These are phyloP conservation scores for Salix brachista DNA, from an alignment of 345 rosid genomes.

Conservation along the genomic window DNA sequence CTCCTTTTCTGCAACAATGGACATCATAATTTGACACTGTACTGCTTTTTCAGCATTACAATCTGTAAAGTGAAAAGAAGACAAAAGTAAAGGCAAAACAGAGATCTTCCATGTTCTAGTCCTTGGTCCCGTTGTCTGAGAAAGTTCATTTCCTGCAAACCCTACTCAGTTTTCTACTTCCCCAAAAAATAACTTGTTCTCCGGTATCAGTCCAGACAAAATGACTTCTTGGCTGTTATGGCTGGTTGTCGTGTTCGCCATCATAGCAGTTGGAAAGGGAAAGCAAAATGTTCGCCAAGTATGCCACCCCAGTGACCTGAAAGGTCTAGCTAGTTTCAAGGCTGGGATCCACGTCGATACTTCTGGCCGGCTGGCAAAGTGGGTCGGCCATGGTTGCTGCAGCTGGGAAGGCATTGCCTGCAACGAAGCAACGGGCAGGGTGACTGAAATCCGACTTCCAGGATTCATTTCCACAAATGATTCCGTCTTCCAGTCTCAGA, in stretches of 20 bases:
- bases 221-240: constrained; percentile 30
- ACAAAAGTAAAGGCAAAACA: constrained; percentile 11
- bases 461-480: constrained; percentile 40
- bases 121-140: background rate
- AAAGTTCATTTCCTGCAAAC: background rate
- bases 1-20: constrained; percentile 17
- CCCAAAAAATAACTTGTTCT: background rate
- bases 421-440: constrained; percentile 36
- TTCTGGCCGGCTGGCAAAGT: constrained; percentile 40
- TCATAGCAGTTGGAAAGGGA: constrained; percentile 9
- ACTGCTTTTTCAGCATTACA: constrained; percentile 33
- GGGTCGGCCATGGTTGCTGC: constrained; percentile 44
- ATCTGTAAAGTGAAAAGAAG: constrained; percentile 21
- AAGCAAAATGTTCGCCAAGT: constrained; percentile 5
- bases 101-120: constrained; percentile 6
- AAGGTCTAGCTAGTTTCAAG: constrained; percentile 40
- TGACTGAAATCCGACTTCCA: constrained; percentile 39
- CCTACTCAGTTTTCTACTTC: constrained; percentile 2
- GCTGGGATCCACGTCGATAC: constrained; percentile 37
- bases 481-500: constrained; percentile 36
- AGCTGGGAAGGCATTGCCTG: constrained; percentile 52
- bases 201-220: constrained; percentile 6
- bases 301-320: constrained; percentile 42
- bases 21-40: constrained; percentile 33
- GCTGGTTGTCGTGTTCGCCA: constrained; percentile 18